A percentile compares a stretch with the other conserved stretches of the same genome.
These are phyloP conservation scores for Elaeis guineensis DNA, from an alignment of 176 grass and related monocot species.

Conservation along the genomic window DNA sequence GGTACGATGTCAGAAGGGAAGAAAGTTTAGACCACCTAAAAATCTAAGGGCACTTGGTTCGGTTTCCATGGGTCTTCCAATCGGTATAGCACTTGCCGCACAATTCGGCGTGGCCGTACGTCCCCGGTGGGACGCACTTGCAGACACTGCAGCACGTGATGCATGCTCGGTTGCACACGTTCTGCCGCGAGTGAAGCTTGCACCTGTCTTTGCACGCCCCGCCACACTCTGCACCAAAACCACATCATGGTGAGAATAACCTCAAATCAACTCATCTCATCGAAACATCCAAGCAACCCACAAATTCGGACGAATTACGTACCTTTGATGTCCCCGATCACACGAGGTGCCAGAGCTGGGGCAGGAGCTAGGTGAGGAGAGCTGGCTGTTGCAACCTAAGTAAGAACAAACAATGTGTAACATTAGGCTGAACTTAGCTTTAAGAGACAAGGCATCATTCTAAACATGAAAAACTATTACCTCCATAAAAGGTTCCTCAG, in stretches of 20 bases:
- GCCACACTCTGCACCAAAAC: constrained; percentile 42
- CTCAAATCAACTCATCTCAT: neutral
- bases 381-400: neutral
- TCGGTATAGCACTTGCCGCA: constrained; percentile 90
- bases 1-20: too few relatives aligned
- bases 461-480: neutral
- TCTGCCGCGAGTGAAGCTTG: constrained; percentile 54
- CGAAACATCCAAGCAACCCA: neutral
- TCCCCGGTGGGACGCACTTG: constrained; percentile 90
- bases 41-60: constrained; percentile 71
- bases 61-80: constrained; percentile 88
- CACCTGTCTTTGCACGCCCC: constrained; percentile 62
- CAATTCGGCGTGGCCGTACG: constrained; percentile 59
- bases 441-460: neutral
- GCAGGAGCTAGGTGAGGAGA: constrained; percentile 7
- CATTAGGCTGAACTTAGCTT: neutral
- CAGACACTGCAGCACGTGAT: constrained; percentile 68
- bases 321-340: constrained; percentile 76
- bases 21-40: too few relatives aligned
- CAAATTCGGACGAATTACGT: neutral
- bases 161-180: constrained; percentile 71
- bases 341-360: constrained; percentile 41
- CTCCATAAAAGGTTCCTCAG: constrained; percentile 1
- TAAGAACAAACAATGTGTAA: neutral
- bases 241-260: neutral